Evolutionary conservation across 176 grass and related monocot species (phyloP).

Genomic region (Puya raimondii): DNA sequence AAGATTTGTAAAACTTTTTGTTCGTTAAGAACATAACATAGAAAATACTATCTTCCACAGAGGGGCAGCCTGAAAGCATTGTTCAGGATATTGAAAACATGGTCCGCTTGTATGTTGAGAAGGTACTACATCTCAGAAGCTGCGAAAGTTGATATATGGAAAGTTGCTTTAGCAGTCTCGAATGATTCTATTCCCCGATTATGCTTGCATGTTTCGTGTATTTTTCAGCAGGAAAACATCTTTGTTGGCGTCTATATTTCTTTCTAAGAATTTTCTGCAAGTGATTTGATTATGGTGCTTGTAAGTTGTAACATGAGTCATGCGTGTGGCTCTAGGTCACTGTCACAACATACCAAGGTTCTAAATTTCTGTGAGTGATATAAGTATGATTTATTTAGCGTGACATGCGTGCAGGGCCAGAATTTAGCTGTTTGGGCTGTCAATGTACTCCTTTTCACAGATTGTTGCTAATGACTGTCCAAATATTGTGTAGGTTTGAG

Average conservation of each 20-base stretch:
- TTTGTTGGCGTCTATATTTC: not conserved
- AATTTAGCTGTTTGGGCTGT: no score
- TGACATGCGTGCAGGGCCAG: no score
- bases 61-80: conserved; percentile 82
- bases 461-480: no score
- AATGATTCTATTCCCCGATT: not conserved
- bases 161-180: not conserved
- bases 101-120: conserved; percentile 69
- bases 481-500: no score
- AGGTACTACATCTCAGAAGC: conserved; percentile 40
- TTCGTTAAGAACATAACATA: conserved; percentile 1
- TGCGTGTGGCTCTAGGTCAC: not conserved
- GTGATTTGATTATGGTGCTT: not conserved
- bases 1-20: conserved; percentile 1
- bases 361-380: no score
- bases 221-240: conserved; percentile 1
- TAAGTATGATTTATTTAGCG: no score
- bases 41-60: conserved; percentile 44
- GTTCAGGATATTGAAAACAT: conserved; percentile 89
- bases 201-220: not conserved
- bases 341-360: no score
- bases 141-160: not conserved
- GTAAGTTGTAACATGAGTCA: not conserved
- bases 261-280: not conserved
- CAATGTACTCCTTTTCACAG: no score